Evolutionary conservation across 163 green algal genomes (phyloP).

Genomic region (Chlamydomonas reinhardtii): DNA sequence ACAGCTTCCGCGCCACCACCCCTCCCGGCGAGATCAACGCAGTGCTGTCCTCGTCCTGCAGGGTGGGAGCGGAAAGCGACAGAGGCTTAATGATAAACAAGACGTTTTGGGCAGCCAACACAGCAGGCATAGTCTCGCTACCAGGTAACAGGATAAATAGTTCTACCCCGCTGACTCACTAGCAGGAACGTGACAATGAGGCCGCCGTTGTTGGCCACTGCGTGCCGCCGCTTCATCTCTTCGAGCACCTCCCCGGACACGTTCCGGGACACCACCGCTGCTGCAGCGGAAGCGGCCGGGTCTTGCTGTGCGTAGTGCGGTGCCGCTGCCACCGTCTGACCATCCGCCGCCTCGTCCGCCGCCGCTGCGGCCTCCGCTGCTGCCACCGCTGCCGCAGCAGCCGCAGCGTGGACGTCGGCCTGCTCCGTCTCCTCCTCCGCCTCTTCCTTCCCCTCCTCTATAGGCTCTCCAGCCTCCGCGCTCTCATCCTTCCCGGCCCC

Average conservation of each 20-base stretch:
- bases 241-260: constrained; percentile 67
- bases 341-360: background rate
- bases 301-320: background rate
- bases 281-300: background rate
- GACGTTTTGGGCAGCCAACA: background rate
- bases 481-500: background rate
- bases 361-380: constrained; percentile 12
- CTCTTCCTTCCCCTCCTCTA: background rate
- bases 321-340: background rate
- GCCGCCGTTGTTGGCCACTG: constrained; percentile 50
- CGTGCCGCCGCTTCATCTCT: constrained; percentile 56
- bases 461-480: background rate
- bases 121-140: too few species aligned
- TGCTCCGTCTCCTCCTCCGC: background rate
- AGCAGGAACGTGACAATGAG: constrained; percentile 59
- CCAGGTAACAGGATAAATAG: too few species aligned
- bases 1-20: constrained; percentile 10
- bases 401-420: background rate
- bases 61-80: too few species aligned
- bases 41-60: constrained; percentile 47
- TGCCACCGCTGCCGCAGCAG: background rate
- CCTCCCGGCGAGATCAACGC: constrained; percentile 22
- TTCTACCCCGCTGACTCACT: too few species aligned
- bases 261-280: background rate
- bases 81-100: too few species aligned